A percentile compares a stretch with the other conserved stretches of the same genome.
These are phyloP conservation scores for Auricularia heimuer DNA, from an alignment of 768 basidiomycete genomes.

Conservation along the genomic window DNA sequence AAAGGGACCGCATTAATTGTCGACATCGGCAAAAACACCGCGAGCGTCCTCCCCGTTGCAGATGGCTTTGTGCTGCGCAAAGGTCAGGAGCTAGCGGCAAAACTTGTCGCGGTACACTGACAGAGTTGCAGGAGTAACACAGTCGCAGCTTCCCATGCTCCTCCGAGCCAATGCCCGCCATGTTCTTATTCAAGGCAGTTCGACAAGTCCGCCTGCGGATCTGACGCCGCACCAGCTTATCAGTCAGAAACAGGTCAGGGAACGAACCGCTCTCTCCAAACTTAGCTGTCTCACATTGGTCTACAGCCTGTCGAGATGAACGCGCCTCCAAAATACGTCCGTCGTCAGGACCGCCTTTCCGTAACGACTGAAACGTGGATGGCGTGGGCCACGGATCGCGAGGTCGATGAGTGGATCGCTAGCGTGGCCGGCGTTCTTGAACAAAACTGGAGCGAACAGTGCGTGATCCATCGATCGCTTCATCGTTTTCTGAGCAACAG, in stretches of 20 bases:
- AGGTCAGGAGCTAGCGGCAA: constrained; percentile 36
- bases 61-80: constrained; percentile 97
- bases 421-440: constrained; percentile 78
- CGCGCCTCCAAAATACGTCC: constrained; percentile 49
- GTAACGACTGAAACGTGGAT: constrained; percentile 78
- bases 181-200: constrained; percentile 40
- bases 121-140: constrained; percentile 52
- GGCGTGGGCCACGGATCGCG: constrained; percentile 64
- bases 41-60: constrained; percentile 89
- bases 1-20: constrained; percentile 96
- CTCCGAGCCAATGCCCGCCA: constrained; percentile 73
- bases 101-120: not conserved
- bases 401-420: constrained; percentile 93
- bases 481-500: constrained; percentile 13
- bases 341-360: constrained; percentile 65
- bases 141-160: constrained; percentile 67
- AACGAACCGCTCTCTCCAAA: not conserved
- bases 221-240: constrained; percentile 84
- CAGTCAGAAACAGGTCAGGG: constrained; percentile 55
- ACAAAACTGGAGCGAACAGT: constrained; percentile 86
- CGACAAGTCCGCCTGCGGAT: constrained; percentile 49
- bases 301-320: constrained; percentile 65
- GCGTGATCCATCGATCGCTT: constrained; percentile 39
- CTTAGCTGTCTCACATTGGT: constrained; percentile 9
- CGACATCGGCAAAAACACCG: constrained; percentile 82